These are phyloP conservation scores for Conticribra weissflogii DNA, from an alignment of 108 stramenopile genomes.

Conservation along the genomic window DNA sequence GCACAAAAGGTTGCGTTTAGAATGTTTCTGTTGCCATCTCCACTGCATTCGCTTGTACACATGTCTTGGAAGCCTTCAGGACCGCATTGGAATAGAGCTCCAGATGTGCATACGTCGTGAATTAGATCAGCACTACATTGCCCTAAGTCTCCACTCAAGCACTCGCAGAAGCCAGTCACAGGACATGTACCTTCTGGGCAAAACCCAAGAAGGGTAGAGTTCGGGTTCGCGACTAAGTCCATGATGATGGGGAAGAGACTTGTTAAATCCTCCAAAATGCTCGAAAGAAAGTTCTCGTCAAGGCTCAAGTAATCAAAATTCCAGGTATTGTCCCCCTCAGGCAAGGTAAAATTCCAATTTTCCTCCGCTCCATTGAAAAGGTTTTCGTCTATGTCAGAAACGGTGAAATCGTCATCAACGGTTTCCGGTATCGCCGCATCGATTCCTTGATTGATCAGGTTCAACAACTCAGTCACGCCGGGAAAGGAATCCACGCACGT, in stretches of 20 bases:
- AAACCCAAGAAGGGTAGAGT: conserved; percentile 13
- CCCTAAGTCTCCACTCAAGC: conserved; percentile 16
- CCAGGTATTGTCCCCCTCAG: too few species aligned
- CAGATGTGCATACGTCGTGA: conserved; percentile 8
- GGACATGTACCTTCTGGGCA: conserved; percentile 11
- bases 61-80: conserved; percentile 14
- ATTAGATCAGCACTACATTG: conserved; percentile 14
- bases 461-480: too few species aligned
- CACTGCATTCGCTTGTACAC: conserved; percentile 10
- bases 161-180: conserved; percentile 19
- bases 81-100: conserved; percentile 17
- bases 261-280: neutral
- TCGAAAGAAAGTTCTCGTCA: neutral
- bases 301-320: too few species aligned
- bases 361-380: too few species aligned
- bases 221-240: conserved; percentile 13
- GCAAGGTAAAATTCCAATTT: too few species aligned
- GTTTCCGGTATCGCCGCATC: too few species aligned
- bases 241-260: neutral
- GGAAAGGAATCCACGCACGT: too few species aligned
- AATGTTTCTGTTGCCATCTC: neutral
- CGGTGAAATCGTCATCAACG: too few species aligned
- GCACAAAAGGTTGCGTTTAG: conserved; percentile 13
- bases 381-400: too few species aligned
- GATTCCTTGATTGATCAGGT: too few species aligned